phyloP scores from a whole-genome alignment of 2,329 filamentous ascomycete genomes.

The Talaromyces sp. region DNA sequence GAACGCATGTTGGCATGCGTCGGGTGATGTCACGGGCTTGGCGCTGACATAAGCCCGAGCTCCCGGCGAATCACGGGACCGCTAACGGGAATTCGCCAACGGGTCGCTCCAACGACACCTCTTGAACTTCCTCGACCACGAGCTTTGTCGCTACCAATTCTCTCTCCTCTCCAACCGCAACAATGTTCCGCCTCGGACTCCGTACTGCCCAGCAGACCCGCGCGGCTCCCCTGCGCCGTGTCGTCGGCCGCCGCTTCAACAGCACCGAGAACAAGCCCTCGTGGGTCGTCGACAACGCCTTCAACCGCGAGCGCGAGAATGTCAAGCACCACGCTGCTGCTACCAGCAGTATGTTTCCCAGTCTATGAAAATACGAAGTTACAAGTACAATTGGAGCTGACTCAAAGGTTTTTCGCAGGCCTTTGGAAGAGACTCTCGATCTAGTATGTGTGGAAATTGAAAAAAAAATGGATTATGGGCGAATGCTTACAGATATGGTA shows the following conservation, averaged over 20 bases:
- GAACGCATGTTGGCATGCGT: not conserved
- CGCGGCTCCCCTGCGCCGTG: conserved; percentile 48
- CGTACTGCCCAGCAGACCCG: conserved; percentile 59
- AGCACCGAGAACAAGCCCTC: conserved; percentile 55
- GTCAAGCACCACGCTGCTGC: conserved; percentile 85
- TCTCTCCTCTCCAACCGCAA: conserved; percentile 54
- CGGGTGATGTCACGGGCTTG: conserved; percentile 17
- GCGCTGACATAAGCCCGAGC: conserved; percentile 20
- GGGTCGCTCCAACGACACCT: not conserved
- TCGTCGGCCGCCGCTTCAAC: conserved; percentile 66
- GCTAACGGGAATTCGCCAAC: conserved; percentile 22
- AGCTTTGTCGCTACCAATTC: conserved; percentile 15
- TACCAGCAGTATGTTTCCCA: conserved; percentile 66
- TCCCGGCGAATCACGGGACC: conserved; percentile 25
- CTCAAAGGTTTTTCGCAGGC: conserved; percentile 49
- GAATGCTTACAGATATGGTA: conserved; percentile 34
- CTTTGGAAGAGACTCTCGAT: conserved; percentile 94
- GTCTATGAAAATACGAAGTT: not conserved
- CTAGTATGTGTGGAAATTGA: conserved; percentile 62
- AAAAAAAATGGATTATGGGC: not conserved
- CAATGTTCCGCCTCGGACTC: conserved; percentile 56
- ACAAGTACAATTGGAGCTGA: conserved; percentile 16
- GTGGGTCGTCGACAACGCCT: conserved; percentile 74
- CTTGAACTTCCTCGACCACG: conserved; percentile 13
- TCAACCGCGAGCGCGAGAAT: conserved; percentile 84